Evolutionary conservation across 495 filamentous ascomycete genomes (phyloP), one percentile per base, ranked within the genome.

Genomic region (Penicillium daleae): DNA sequence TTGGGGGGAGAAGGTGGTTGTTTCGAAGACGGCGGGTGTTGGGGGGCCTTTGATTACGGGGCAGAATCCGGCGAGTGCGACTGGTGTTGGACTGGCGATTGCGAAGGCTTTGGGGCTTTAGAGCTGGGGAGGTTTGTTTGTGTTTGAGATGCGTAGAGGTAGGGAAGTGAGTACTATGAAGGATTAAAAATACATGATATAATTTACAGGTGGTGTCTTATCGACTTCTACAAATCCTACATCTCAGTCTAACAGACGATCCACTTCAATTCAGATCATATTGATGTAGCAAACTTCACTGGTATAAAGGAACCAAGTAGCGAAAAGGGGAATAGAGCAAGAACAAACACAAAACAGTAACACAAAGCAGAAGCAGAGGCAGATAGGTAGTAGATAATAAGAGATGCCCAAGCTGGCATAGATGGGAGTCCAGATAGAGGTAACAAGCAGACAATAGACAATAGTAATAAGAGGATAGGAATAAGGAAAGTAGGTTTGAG

Each of bases 21-120:
- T 87, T 31, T 81, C 82, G 48, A 75, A 75, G 67, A 66, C 70
- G 4, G 63, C 65, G 50, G 74, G 68, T 21, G 42, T 71, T 27
- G 77, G 74, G 1, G 70, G 87, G 0, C 78, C 75, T 66, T 57
- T 93, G 57, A 89, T 93, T 61, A 92, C 90, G 2, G 90, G 90
- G 0, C 89, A 93, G 78, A 93, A 92, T 65, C 90, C 90, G 17
- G 83, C 82, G 9, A 88, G 85, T 70, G 89, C 87, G 13, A 79
- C 76, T 29, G 81, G 70, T 0, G 76, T 92, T 50, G 89, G 82
- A 0, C 80, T 88, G 76, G 81, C 67, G 21, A 70, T 84, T 53
- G 55, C 80, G 40, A 67, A 73, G 65, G 77, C 71, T 59, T 63
- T 79, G 65, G 75, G 76, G 21, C 26, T 73, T 40, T 75, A 54